Evolutionary conservation across 2,329 filamentous ascomycete species (phyloP).

Genomic region (Ophiognomonia clavigignenti-juglandacearum): DNA sequence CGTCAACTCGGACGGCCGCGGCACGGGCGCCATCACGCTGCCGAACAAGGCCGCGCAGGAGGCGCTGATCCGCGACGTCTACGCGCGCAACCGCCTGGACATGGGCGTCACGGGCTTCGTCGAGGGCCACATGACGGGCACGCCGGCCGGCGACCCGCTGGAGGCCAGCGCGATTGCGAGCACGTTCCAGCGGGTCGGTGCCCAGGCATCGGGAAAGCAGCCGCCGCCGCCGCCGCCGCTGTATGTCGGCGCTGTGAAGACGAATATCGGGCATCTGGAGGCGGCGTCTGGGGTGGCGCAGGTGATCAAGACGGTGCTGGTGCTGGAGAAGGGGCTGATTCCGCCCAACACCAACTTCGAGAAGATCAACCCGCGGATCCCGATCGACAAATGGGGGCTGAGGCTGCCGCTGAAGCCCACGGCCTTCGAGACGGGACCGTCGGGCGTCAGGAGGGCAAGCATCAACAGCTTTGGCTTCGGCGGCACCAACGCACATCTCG

Average conservation of each 20-base stretch:
- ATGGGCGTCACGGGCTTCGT: slow-evolving; percentile 22
- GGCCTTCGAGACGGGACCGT: slow-evolving; percentile 15
- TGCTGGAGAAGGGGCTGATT: slow-evolving; percentile 18
- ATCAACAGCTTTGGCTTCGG: slow-evolving; percentile 42
- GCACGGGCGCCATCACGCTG: slow-evolving; percentile 28
- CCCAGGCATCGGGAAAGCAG: slow-evolving; percentile 4
- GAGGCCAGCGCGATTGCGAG: slow-evolving; percentile 24
- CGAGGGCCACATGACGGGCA: slow-evolving; percentile 32
- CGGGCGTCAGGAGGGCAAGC: slow-evolving; percentile 16
- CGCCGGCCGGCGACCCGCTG: slow-evolving; percentile 27
- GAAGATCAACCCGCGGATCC: slow-evolving; percentile 15
- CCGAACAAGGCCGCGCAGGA: slow-evolving; percentile 32
- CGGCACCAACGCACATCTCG: slow-evolving; percentile 38
- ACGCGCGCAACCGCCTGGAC: slow-evolving; percentile 23
- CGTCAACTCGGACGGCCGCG: slow-evolving; percentile 26
- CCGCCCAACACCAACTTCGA: slow-evolving; percentile 23
- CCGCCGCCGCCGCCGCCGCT: too few relatives aligned
- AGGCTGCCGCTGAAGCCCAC: slow-evolving; percentile 15
- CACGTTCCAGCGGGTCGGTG: slow-evolving; percentile 17
- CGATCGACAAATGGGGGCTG: slow-evolving; percentile 12
- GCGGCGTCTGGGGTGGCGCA: slow-evolving; percentile 7
- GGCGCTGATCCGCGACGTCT: slow-evolving; percentile 27
- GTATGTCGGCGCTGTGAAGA: slow-evolving; percentile 28
- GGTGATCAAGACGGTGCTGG: slow-evolving; percentile 11
- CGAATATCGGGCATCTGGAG: slow-evolving; percentile 20